Percentiles rank a stretch among this genome's conserved stretches.
phyloP scores from a whole-genome alignment of 2,329 filamentous ascomycete species.

The Amauroascus niger region DNA sequence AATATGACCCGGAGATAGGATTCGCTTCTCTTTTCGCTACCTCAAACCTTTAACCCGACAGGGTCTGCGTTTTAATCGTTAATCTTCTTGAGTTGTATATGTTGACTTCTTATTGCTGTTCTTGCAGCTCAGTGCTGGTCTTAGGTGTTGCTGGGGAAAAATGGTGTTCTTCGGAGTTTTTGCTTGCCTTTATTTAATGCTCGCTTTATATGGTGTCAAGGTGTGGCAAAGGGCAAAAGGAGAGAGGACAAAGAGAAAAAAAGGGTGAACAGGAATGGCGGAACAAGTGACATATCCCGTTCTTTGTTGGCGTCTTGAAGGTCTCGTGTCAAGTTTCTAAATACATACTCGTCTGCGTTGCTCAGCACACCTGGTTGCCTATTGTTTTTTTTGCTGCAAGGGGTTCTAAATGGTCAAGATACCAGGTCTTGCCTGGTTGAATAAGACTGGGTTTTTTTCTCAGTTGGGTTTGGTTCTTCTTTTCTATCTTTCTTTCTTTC shows the following conservation, averaged over 20 bases:
- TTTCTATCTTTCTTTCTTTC: not conserved
- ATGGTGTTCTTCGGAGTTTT: conserved; percentile 1
- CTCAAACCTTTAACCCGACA: not conserved
- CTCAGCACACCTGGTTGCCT: not conserved
- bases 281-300: conserved; percentile 5
- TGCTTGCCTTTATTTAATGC: not conserved
- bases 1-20: conserved; percentile 28
- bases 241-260: conserved; percentile 5
- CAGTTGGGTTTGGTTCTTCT: not conserved
- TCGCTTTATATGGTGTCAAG: conserved; percentile 1
- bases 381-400: not conserved
- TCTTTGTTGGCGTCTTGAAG: conserved; percentile 9
- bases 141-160: not conserved
- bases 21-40: not conserved
- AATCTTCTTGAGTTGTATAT: conserved; percentile 17
- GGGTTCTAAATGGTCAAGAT: not conserved
- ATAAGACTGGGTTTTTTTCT: not conserved
- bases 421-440: not conserved
- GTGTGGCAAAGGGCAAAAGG: conserved; percentile 7
- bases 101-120: conserved; percentile 18
- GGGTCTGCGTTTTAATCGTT: conserved; percentile 14
- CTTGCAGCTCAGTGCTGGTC: conserved; percentile 12
- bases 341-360: not conserved
- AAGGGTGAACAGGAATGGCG: conserved; percentile 2
- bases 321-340: not conserved